Base-by-base conservation (phyloP, 2,329 filamentous ascomycete genomes). In the Lachnellula hyalina region DNA sequence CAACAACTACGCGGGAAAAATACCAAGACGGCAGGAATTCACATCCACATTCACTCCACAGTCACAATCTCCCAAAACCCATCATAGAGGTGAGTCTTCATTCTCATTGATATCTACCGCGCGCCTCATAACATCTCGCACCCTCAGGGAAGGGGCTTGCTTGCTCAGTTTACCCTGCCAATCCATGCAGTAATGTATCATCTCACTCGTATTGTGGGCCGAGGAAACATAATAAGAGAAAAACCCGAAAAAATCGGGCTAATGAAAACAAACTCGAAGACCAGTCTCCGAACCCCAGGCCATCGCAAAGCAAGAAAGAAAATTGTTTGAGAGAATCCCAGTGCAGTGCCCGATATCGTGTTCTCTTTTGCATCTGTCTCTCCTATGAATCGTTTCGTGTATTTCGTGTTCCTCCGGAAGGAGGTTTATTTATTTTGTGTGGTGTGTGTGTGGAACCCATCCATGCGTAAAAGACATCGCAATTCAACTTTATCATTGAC, bases 221-320 rank as follows among this genome's bases (percentile, higher is more conserved):
- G 50, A 40, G 17, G 17, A 40, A 40, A 19, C 14, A 40, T n/a
- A 40, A 40, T n/a, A 40, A 19, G 38, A 15, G 38, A 19, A 40
- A 40, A 40, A 9, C 38, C 15, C 8, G 15, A 40, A n/a, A 38
- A 40, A 7, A 38, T 15, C 38, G 17, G 15, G 17, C 5, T 19
- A 40, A 40, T 9, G 28, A 52, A 48, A 14, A 17, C 47, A 45
- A 47, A 47, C 28, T 47, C 40, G 56, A 47, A 44, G 46, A 47
- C 58, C 53, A 53, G 51, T 56, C 54, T 55, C 54, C 51, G 45
- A 55, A 54, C 47, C 58, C 58, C 44, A 51, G 40, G 15, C 40
- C 55, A 51, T 53, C 12, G 38, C 38, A 38, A 53, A 47, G 41
- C 47, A 28, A 28, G 5, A 25, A 48, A n/a, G 28, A 46, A n/a